A percentile compares a stretch with the other conserved stretches of the same genome.
These are phyloP conservation scores for Trichothecium sympodiale DNA, from an alignment of 2,329 filamentous ascomycete species.

Conservation along the genomic window DNA sequence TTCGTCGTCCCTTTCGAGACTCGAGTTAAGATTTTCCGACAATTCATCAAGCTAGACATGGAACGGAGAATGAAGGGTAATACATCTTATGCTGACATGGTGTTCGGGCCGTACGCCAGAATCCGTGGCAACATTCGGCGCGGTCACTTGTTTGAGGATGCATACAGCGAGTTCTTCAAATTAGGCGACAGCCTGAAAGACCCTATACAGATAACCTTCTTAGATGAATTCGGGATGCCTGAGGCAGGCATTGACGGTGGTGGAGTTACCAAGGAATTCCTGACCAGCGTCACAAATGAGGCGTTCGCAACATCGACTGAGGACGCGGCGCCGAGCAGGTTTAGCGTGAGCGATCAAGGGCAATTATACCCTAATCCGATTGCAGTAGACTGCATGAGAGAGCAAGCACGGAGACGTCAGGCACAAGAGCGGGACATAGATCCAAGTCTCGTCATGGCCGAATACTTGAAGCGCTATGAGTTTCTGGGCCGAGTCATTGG, in stretches of 20 bases:
- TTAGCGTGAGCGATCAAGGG: slow-evolving; percentile 76
- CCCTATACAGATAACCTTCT: slow-evolving; percentile 91
- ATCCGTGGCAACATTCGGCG: slow-evolving; percentile 75
- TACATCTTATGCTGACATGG: neutral
- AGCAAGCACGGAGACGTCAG: slow-evolving; percentile 40
- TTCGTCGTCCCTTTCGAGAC: slow-evolving; percentile 93
- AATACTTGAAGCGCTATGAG: slow-evolving; percentile 67
- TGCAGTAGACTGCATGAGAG: slow-evolving; percentile 57
- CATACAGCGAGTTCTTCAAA: slow-evolving; percentile 70
- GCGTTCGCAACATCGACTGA: slow-evolving; percentile 53
- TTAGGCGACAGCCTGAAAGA: slow-evolving; percentile 81
- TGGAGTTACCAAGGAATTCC: slow-evolving; percentile 93
- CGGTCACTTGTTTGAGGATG: slow-evolving; percentile 73
- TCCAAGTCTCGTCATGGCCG: slow-evolving; percentile 45
- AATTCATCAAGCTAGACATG: slow-evolving; percentile 74
- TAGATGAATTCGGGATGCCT: slow-evolving; percentile 74
- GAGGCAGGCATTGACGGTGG: slow-evolving; percentile 96
- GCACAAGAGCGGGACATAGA: slow-evolving; percentile 40
- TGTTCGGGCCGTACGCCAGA: slow-evolving; percentile 26
- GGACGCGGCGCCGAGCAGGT: slow-evolving; percentile 43
- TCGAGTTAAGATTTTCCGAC: slow-evolving; percentile 81
- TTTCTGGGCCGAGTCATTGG: slow-evolving; percentile 89
- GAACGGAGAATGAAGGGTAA: slow-evolving; percentile 12
- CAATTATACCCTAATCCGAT: slow-evolving; percentile 81
- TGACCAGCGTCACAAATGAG: slow-evolving; percentile 78